Percentiles rank a stretch among this genome's conserved stretches.
phyloP scores from a whole-genome alignment of 176 grass and related monocot genomes.

The Phoenix dactylifera region DNA sequence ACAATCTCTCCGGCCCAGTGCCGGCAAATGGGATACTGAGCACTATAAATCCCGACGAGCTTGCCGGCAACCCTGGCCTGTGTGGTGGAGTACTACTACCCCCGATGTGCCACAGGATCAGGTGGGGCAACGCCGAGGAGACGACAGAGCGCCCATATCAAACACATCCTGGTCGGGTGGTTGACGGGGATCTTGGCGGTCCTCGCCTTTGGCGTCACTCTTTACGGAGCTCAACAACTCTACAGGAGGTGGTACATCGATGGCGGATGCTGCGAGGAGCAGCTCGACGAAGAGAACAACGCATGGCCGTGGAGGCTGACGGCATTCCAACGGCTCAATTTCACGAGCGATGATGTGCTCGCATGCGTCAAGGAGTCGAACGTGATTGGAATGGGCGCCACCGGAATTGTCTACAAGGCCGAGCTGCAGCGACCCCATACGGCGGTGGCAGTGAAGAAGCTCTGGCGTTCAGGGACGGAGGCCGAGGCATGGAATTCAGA shows the following conservation, averaged over 20 bases:
- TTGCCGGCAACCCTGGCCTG: slow-evolving; percentile 64
- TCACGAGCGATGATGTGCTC: slow-evolving; percentile 64
- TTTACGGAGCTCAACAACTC: slow-evolving; percentile 39
- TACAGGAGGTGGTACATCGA: slow-evolving; percentile 59
- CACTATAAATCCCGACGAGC: slow-evolving; percentile 71
- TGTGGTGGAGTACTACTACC: slow-evolving; percentile 78
- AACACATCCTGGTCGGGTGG: slow-evolving; percentile 46
- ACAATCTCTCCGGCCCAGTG: slow-evolving; percentile 61
- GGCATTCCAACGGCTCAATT: slow-evolving; percentile 70
- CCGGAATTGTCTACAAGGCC: slow-evolving; percentile 81
- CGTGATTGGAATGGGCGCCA: slow-evolving; percentile 86
- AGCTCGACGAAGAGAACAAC: slow-evolving; percentile 10
- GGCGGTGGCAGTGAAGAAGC: slow-evolving; percentile 87
- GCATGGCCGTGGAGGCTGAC: slow-evolving; percentile 76
- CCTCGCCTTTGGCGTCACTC: slow-evolving; percentile 19
- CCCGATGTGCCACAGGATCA: slow-evolving; percentile 31
- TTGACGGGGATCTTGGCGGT: slow-evolving; percentile 38
- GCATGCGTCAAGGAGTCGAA: slow-evolving; percentile 93
- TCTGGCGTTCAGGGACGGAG: slow-evolving; percentile 34
- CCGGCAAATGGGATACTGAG: slow-evolving; percentile 71
- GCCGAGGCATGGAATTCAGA: background rate
- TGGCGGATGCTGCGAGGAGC: slow-evolving; percentile 30
- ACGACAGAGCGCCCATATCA: slow-evolving; percentile 30
- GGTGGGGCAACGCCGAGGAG: slow-evolving; percentile 12
- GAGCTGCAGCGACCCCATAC: slow-evolving; percentile 41